A percentile compares a stretch with the other conserved stretches of the same genome.
phyloP scores from a whole-genome alignment of 208 protist species.

The Crithidia mellificae region DNA sequence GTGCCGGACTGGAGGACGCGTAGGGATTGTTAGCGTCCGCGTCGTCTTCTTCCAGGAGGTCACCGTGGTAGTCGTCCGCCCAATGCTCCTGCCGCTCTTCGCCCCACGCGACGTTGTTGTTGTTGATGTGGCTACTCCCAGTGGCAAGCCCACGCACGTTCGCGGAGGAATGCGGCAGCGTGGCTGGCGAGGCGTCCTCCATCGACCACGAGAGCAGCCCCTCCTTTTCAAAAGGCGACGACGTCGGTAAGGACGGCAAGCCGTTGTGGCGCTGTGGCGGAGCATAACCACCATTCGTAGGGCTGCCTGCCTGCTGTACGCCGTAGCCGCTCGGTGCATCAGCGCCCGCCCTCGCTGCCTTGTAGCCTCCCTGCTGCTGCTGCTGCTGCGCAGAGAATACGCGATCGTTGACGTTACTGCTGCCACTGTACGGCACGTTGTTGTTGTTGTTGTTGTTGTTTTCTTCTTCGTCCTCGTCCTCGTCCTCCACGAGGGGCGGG shows the following conservation, averaged over 20 bases:
- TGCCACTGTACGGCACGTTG: too few species aligned
- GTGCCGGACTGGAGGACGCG: not conserved
- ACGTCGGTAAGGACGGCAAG: not conserved
- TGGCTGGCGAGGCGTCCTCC: not conserved
- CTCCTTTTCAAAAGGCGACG: conserved; percentile 9
- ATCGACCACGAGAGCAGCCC: conserved; percentile 30
- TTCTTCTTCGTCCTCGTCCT: not conserved
- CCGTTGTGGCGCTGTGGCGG: conserved; percentile 19
- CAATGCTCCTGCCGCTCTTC: not conserved
- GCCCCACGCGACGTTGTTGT: not conserved
- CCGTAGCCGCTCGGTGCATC: too few species aligned
- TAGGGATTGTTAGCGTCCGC: not conserved
- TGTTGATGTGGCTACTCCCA: too few species aligned
- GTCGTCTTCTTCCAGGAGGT: not conserved
- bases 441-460: not conserved
- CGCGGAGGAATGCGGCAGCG: too few species aligned
- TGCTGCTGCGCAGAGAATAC: too few species aligned
- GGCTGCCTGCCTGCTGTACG: conserved; percentile 10
- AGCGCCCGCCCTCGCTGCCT: too few species aligned
- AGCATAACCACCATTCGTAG: not conserved
- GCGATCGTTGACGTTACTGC: too few species aligned
- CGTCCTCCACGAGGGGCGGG: conserved; percentile 28
- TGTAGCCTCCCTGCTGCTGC: too few species aligned
- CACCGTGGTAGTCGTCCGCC: not conserved
- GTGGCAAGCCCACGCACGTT: too few species aligned